phyloP scores from a whole-genome alignment of 257 asterid genomes.

The Handroanthus guayacan region DNA sequence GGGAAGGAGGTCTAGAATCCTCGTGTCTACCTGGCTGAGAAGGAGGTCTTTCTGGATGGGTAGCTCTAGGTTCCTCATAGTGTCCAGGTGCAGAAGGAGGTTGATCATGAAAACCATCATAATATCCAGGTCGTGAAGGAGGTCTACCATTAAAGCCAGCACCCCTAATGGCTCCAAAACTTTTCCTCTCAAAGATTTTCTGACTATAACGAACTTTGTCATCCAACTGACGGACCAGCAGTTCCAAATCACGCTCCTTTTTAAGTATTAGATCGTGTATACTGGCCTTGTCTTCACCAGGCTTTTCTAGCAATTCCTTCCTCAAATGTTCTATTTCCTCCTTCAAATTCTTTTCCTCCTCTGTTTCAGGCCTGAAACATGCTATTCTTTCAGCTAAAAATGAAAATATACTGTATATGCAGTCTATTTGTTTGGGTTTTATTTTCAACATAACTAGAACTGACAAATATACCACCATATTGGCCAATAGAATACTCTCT shows the following conservation, averaged over 20 bases:
- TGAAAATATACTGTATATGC: not conserved
- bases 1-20: constrained; percentile 37
- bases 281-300: constrained; percentile 49
- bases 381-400: not conserved
- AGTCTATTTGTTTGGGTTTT: not conserved
- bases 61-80: constrained; percentile 51
- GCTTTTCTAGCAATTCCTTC: constrained; percentile 47
- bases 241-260: constrained; percentile 63
- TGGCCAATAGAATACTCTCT: not conserved
- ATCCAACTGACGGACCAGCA: constrained; percentile 67
- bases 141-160: constrained; percentile 43
- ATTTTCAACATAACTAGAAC: not conserved
- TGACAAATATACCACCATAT: not conserved
- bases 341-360: constrained; percentile 75
- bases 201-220: constrained; percentile 73
- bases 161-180: constrained; percentile 64
- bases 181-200: constrained; percentile 63
- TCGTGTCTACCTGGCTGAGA: constrained; percentile 37
- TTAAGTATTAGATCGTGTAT: constrained; percentile 49
- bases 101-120: constrained; percentile 52
- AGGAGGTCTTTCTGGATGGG: constrained; percentile 29
- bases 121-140: constrained; percentile 51
- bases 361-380: constrained; percentile 69
- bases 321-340: constrained; percentile 67
- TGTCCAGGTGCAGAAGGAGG: constrained; percentile 47